phyloP scores from a whole-genome alignment of 768 basidiomycete genomes.

The Kwoniella dendrophila region DNA sequence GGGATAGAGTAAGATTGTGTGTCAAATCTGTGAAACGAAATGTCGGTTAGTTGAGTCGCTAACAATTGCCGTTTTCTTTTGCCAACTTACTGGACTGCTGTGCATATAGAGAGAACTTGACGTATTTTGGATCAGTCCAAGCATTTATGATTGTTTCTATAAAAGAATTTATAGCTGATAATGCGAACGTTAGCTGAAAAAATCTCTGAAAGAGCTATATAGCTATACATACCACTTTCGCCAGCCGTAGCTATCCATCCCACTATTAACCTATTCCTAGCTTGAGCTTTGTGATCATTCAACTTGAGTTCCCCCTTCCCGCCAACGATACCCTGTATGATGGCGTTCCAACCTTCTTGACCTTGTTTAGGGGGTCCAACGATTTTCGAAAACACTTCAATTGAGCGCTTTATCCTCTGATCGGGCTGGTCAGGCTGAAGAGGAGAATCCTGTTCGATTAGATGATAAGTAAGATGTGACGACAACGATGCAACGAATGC shows the following conservation, averaged over 20 bases:
- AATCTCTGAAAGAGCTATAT: rapidly evolving
- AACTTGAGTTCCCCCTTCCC: slow-evolving; percentile 60
- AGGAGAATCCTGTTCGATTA: neutral
- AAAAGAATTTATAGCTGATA: slow-evolving; percentile 42
- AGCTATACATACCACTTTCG: slow-evolving; percentile 37
- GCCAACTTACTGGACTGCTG: slow-evolving; percentile 70
- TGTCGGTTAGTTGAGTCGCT: neutral
- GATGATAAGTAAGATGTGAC: slow-evolving; percentile 30
- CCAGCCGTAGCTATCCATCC: slow-evolving; percentile 67
- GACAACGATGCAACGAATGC: slow-evolving; percentile 58
- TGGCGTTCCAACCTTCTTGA: slow-evolving; percentile 44
- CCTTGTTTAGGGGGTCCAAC: slow-evolving; percentile 59
- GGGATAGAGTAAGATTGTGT: slow-evolving; percentile 66
- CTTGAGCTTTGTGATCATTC: slow-evolving; percentile 57
- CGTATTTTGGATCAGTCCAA: slow-evolving; percentile 77
- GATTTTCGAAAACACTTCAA: slow-evolving; percentile 61
- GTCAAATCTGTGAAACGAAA: slow-evolving; percentile 66
- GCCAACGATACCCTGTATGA: slow-evolving; percentile 57
- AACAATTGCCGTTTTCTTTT: neutral
- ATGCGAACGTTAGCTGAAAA: neutral
- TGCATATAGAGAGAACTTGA: slow-evolving; percentile 75
- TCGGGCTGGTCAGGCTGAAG: slow-evolving; percentile 53
- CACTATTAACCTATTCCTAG: slow-evolving; percentile 62
- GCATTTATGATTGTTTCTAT: slow-evolving; percentile 59
- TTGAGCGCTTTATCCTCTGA: slow-evolving; percentile 62